Percentiles rank a stretch among this genome's conserved stretches.
Conservation (phyloP, 2,329 filamentous ascomycete genomes). For the Tolypocladium album region DNA sequence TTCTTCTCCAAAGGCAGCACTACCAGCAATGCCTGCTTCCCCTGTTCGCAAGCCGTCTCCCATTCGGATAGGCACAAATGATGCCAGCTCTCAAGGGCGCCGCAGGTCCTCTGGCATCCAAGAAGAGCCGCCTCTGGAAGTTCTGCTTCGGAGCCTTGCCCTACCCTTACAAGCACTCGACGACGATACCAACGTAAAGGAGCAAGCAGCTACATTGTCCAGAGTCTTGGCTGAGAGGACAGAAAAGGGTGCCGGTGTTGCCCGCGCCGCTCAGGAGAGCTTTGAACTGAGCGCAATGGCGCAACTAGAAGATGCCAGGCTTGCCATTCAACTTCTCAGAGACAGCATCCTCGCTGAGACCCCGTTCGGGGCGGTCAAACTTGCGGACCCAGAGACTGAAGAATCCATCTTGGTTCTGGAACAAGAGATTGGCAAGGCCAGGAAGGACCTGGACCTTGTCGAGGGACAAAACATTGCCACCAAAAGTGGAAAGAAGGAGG, state of each 20-base stretch:
- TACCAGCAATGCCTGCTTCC: slow-evolving; percentile 18
- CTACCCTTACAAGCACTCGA: slow-evolving; percentile 26
- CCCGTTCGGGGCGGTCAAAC: slow-evolving; percentile 32
- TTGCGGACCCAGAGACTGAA: slow-evolving; percentile 43
- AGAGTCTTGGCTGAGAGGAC: slow-evolving; percentile 27
- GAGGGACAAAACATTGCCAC: slow-evolving; percentile 24
- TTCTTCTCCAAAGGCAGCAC: slow-evolving; percentile 9
- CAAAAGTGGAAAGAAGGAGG: slow-evolving; percentile 36
- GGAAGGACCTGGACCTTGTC: slow-evolving; percentile 24
- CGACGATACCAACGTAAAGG: slow-evolving; percentile 9
- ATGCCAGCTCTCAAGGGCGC: slow-evolving; percentile 11
- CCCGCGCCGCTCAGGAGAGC: slow-evolving; percentile 33
- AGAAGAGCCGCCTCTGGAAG: slow-evolving; percentile 30
- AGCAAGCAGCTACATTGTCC: slow-evolving; percentile 19
- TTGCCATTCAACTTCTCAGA: slow-evolving; percentile 36
- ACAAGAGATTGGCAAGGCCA: slow-evolving; percentile 31
- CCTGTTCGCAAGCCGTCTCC: slow-evolving; percentile 26
- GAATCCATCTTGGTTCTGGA: slow-evolving; percentile 34
- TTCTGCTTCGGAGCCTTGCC: slow-evolving; percentile 37
- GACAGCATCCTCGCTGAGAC: slow-evolving; percentile 45
- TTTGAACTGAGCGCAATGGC: slow-evolving; percentile 33
- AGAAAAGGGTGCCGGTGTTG: slow-evolving; percentile 32
- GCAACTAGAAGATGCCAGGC: slow-evolving; percentile 34
- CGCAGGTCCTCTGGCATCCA: slow-evolving; percentile 25
- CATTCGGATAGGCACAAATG: slow-evolving; percentile 19